Percentiles rank a stretch among this genome's conserved stretches.
phyloP scores from a whole-genome alignment of 345 rosid species.

The Schrenkiella parvula region DNA sequence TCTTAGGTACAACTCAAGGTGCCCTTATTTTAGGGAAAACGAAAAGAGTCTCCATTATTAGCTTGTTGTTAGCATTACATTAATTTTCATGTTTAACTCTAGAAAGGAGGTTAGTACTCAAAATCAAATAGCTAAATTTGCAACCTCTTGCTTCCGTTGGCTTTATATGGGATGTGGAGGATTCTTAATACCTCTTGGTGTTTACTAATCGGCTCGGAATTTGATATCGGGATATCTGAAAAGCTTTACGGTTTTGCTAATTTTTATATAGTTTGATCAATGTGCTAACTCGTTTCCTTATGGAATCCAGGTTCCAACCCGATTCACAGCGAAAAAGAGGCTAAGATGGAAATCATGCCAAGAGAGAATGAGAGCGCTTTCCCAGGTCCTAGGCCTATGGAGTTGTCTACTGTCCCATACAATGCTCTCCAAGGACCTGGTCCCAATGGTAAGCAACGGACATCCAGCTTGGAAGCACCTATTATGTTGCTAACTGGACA shows the following conservation, averaged over 20 bases:
- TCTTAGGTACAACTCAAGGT: background rate
- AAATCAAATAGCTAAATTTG: background rate
- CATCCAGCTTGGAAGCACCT: conserved; percentile 88
- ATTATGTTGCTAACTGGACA: conserved; percentile 90
- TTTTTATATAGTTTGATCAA: background rate
- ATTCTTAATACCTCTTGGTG: background rate
- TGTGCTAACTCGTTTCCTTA: background rate
- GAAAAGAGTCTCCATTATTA: background rate
- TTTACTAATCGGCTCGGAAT: background rate
- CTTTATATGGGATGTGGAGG: background rate
- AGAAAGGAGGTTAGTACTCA: background rate
- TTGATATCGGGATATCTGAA: background rate
- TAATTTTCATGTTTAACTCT: background rate
- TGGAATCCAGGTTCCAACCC: background rate
- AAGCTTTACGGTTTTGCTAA: background rate
- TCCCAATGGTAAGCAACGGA: conserved; percentile 43
- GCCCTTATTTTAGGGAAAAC: too few relatives aligned
- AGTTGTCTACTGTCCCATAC: conserved; percentile 68
- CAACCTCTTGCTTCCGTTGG: background rate
- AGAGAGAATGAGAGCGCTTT: conserved; percentile 64
- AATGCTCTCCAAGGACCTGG: conserved; percentile 54
- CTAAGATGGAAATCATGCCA: conserved; percentile 51
- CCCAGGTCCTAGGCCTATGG: conserved; percentile 87
- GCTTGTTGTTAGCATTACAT: background rate
- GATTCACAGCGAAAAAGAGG: background rate